These are phyloP conservation scores for Cyberlindnera euphorbiae DNA, from an alignment of 805 yeast genomes.

Conservation along the genomic window DNA sequence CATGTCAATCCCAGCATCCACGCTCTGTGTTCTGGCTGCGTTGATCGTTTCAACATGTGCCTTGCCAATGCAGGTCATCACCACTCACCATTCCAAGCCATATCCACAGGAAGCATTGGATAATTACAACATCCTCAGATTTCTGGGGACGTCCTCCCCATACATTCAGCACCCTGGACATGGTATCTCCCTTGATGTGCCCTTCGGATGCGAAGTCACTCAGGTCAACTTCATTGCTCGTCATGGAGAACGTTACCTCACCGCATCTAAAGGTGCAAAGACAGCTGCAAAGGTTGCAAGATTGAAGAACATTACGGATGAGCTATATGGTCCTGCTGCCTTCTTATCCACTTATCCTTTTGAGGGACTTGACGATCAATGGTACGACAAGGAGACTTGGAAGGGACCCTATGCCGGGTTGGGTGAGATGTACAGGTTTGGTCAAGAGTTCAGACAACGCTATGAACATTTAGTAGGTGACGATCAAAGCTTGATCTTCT, in stretches of 20 bases:
- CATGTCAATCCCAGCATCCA: not conserved
- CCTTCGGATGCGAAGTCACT: conserved; percentile 44
- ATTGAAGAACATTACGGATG: too few species aligned
- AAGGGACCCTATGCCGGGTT: conserved; percentile 51
- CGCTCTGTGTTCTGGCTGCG: conserved; percentile 1
- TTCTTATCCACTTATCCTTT: conserved; percentile 39
- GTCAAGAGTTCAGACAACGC: conserved; percentile 41
- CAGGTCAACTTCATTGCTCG: conserved; percentile 50
- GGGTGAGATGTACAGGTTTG: conserved; percentile 43
- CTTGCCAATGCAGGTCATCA: conserved; percentile 9
- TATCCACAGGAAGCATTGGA: conserved; percentile 31
- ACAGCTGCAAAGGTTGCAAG: too few species aligned
- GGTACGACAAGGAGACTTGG: conserved; percentile 47
- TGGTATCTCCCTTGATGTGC: conserved; percentile 50
- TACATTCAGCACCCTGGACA: conserved; percentile 44
- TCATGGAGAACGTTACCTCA: conserved; percentile 58
- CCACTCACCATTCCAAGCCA: conserved; percentile 15
- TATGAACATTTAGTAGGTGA: conserved; percentile 40
- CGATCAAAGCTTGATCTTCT: conserved; percentile 39
- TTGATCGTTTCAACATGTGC: conserved; percentile 1
- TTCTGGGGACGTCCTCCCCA: conserved; percentile 51
- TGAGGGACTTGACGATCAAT: conserved; percentile 34
- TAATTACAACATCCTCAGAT: conserved; percentile 43
- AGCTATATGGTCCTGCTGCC: conserved; percentile 15
- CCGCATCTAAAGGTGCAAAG: conserved; percentile 17